These are phyloP conservation scores for Fusarium pseudonygamai DNA, from an alignment of 2,329 filamentous ascomycete genomes.

Conservation along the genomic window DNA sequence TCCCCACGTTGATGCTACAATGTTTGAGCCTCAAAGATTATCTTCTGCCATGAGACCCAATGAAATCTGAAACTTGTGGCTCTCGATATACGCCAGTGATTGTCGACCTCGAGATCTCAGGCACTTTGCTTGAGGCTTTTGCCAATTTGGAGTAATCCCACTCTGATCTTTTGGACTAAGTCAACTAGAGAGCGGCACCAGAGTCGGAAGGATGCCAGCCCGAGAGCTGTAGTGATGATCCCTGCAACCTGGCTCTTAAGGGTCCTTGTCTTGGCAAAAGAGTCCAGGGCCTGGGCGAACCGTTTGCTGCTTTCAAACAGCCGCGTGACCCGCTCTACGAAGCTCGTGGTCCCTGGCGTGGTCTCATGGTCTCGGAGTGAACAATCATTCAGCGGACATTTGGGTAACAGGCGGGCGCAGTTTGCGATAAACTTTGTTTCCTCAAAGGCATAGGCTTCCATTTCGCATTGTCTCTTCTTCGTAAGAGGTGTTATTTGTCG, in stretches of 20 bases:
- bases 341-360: constrained; percentile 21
- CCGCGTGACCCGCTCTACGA: constrained; percentile 31
- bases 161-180: neutral
- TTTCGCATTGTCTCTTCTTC: neutral
- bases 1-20: constrained; percentile 26
- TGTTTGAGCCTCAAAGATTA: constrained; percentile 31
- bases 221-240: constrained; percentile 24
- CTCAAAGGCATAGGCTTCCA: neutral
- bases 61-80: constrained; percentile 12
- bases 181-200: neutral
- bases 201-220: constrained; percentile 24
- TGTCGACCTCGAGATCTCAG: constrained; percentile 19
- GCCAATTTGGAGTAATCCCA: constrained; percentile 6
- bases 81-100: constrained; percentile 24
- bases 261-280: constrained; percentile 13
- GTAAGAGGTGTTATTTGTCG: neutral
- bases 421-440: neutral
- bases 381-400: neutral
- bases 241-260: neutral
- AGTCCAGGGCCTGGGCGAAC: constrained; percentile 11
- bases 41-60: neutral
- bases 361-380: constrained; percentile 26
- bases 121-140: neutral
- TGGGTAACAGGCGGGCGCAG: neutral
- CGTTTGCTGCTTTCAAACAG: constrained; percentile 28